These are phyloP conservation scores for Acacia acuminata DNA, from an alignment of 306 rosid species.

Conservation along the genomic window DNA sequence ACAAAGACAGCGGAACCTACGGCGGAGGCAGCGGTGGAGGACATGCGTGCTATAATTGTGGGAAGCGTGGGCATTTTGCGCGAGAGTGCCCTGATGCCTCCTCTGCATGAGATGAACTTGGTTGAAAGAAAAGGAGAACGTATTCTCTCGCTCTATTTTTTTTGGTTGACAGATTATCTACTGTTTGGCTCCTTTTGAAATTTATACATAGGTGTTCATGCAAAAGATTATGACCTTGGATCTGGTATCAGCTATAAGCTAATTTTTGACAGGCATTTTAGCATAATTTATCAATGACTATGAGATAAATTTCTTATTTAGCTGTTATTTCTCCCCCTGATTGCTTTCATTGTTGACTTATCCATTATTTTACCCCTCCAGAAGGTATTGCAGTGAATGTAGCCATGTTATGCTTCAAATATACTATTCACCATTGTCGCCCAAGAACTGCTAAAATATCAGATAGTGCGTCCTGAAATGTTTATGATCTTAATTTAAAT, in stretches of 20 bases:
- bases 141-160: constrained; percentile 23
- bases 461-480: not conserved
- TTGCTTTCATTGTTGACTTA: not conserved
- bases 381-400: not conserved
- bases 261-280: constrained; percentile 28
- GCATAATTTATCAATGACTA: not conserved
- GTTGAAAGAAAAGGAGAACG: constrained; percentile 38
- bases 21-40: constrained; percentile 22
- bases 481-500: not conserved
- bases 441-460: not conserved
- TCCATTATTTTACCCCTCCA: not conserved
- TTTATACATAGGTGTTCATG: constrained; percentile 40
- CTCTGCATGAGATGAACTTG: constrained; percentile 17
- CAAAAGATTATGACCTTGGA: constrained; percentile 22
- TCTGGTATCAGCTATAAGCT: constrained; percentile 1
- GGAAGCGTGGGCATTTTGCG: constrained; percentile 57
- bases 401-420: not conserved
- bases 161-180: not conserved
- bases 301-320: constrained; percentile 1
- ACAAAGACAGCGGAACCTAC: constrained; percentile 30
- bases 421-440: not conserved
- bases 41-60: constrained; percentile 51
- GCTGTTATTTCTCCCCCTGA: not conserved
- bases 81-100: constrained; percentile 52
- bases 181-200: constrained; percentile 16